These are phyloP conservation scores for Colletotrichum filicis DNA, from an alignment of 2,329 filamentous ascomycete genomes.

Conservation along the genomic window DNA sequence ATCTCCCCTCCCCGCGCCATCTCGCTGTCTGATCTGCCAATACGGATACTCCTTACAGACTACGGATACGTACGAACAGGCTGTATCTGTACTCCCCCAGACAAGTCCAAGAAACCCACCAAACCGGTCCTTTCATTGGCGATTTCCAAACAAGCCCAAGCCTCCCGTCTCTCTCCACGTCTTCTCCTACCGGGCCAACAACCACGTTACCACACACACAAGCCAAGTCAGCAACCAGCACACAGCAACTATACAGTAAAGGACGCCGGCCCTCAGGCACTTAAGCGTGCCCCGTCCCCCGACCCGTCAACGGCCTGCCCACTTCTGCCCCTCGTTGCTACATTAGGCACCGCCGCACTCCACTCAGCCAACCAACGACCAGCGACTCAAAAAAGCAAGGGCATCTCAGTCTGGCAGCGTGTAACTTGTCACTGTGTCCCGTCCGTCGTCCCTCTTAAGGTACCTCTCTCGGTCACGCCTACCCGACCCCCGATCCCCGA, in stretches of 20 bases:
- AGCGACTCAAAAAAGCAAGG: conserved; percentile 14
- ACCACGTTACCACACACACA: neutral
- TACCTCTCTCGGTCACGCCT: conserved; percentile 22
- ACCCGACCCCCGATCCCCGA: conserved; percentile 24
- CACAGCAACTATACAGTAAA: neutral
- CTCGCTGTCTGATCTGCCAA: neutral
- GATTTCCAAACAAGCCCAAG: conserved; percentile 10
- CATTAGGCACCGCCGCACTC: conserved; percentile 28
- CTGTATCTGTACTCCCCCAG: neutral
- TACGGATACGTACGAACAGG: neutral
- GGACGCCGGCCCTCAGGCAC: neutral
- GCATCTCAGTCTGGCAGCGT: no score
- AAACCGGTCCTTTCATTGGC: conserved; percentile 9
- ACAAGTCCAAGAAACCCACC: neutral
- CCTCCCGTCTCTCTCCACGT: neutral
- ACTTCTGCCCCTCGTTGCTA: conserved; percentile 35
- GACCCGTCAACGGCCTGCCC: conserved; percentile 17
- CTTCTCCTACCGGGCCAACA: neutral
- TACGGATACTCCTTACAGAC: neutral
- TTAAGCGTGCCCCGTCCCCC: neutral
- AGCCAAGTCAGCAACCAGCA: neutral
- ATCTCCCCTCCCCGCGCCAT: neutral
- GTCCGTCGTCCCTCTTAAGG: neutral
- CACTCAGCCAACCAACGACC: conserved; percentile 31
- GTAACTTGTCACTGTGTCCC: neutral